phyloP scores from a whole-genome alignment of 768 basidiomycete species.

The Russula ochroleuca region DNA sequence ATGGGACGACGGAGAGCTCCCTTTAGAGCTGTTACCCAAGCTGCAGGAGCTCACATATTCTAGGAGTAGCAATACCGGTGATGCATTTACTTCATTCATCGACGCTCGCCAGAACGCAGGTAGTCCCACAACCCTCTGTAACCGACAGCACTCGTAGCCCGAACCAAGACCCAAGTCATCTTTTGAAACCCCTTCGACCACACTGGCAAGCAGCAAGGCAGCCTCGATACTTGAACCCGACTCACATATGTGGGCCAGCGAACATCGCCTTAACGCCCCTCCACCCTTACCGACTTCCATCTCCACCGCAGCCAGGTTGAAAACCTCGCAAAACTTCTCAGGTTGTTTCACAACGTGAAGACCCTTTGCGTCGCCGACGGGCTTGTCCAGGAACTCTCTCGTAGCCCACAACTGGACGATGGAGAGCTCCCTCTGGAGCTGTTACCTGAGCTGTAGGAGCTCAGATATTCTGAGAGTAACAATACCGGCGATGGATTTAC shows the following conservation, averaged over 20 bases:
- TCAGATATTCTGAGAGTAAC: neutral
- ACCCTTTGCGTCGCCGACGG: neutral
- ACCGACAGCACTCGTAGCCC: too few species aligned
- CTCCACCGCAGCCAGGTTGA: too few species aligned
- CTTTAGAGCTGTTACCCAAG: neutral
- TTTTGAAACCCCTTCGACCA: too few species aligned
- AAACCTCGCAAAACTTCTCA: neutral
- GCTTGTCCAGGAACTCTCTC: too few species aligned
- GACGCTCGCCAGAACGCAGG: neutral
- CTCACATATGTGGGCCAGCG: too few species aligned
- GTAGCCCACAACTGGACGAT: too few species aligned
- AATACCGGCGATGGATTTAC: neutral
- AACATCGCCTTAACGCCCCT: too few species aligned
- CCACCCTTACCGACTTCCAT: too few species aligned
- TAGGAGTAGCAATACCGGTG: neutral
- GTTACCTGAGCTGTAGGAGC: neutral
- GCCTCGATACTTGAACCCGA: neutral
- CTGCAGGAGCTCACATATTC: neutral
- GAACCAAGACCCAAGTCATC: too few species aligned
- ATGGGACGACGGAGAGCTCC: neutral
- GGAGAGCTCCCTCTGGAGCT: neutral
- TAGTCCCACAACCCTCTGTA: neutral
- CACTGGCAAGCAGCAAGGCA: neutral
- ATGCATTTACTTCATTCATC: neutral
- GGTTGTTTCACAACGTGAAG: neutral